These are phyloP conservation scores for Boletus fagicola DNA, from an alignment of 768 basidiomycete species.

Conservation along the genomic window DNA sequence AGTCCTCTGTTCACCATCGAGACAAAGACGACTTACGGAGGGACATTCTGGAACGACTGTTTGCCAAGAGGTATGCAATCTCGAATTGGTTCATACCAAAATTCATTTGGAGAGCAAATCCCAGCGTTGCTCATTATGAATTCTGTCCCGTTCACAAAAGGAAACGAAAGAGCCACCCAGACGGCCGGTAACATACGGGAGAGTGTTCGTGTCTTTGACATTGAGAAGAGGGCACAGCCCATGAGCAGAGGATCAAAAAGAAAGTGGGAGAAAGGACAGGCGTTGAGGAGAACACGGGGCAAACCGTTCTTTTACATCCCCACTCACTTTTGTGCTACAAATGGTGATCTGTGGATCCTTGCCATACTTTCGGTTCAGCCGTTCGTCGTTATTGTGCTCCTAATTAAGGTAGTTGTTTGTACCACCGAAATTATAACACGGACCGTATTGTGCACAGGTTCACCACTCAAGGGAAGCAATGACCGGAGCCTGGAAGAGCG, in stretches of 20 bases:
- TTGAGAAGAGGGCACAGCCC: slow-evolving; percentile 9
- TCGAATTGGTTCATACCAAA: slow-evolving; percentile 14
- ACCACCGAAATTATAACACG: not conserved
- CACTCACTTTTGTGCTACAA: slow-evolving; percentile 5
- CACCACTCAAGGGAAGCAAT: not conserved
- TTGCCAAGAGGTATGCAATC: slow-evolving; percentile 11
- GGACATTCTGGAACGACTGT: slow-evolving; percentile 3
- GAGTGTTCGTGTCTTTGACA: not conserved
- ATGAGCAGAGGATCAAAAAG: not conserved
- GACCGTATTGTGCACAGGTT: not conserved
- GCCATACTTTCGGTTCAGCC: not conserved
- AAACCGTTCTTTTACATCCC: not conserved
- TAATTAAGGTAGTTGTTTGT: not conserved
- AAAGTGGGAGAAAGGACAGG: not conserved
- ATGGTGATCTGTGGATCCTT: not conserved
- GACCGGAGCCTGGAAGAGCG: not conserved
- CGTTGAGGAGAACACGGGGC: not conserved
- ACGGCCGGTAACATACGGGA: not conserved
- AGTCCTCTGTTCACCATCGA: not conserved
- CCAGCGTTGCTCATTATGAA: slow-evolving; percentile 6
- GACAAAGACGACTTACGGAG: slow-evolving; percentile 12
- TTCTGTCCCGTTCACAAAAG: slow-evolving; percentile 4
- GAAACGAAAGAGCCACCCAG: slow-evolving; percentile 11
- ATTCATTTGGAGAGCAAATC: slow-evolving; percentile 16
- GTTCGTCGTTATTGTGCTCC: slow-evolving; percentile 4